Conservation (phyloP, 306 rosid species). For the Casuarina equisetifolia region DNA sequence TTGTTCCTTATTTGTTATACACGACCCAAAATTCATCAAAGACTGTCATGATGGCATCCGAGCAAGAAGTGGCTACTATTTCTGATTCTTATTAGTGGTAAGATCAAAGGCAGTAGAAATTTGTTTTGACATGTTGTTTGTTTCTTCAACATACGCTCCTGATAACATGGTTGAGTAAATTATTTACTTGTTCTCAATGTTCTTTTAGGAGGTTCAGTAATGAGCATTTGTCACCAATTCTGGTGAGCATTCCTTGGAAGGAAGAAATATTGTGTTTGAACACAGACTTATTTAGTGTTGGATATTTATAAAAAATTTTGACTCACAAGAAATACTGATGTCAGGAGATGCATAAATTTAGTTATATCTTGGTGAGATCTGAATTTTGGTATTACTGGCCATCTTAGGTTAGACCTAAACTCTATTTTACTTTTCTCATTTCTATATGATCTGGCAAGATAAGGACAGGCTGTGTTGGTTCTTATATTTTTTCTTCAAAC, state of each 20-base stretch:
- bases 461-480: too few species aligned
- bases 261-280: too few species aligned
- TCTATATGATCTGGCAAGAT: neutral
- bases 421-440: neutral
- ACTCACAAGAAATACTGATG: neutral
- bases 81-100: neutral
- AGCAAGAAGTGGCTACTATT: neutral
- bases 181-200: neutral
- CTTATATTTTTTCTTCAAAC: too few species aligned
- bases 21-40: neutral
- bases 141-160: neutral
- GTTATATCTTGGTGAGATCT: too few species aligned
- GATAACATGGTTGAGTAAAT: neutral
- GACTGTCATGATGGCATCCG: neutral
- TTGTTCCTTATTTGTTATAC: neutral
- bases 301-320: neutral
- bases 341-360: neutral
- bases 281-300: too few species aligned
- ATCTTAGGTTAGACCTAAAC: too few species aligned
- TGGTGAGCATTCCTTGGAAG: too few species aligned
- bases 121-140: neutral
- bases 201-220: neutral
- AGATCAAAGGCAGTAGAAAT: neutral
- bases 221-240: too few species aligned
- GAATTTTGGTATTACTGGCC: too few species aligned